phyloP scores from a whole-genome alignment of 106 monocot species.

The Chionographis japonica region DNA sequence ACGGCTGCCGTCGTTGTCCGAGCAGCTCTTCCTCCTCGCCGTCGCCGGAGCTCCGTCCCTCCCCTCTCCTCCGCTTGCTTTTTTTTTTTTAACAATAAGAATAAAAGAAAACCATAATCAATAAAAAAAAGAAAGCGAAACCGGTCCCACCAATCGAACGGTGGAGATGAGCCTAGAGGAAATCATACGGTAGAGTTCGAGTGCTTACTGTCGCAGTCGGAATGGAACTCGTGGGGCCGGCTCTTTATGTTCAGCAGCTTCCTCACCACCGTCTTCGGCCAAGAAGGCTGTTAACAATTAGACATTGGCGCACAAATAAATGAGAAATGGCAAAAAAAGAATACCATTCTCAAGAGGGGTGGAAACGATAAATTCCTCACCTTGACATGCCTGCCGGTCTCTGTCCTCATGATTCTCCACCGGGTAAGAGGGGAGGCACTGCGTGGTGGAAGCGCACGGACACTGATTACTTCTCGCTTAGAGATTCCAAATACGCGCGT shows the following conservation, averaged over 20 bases:
- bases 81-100: background rate
- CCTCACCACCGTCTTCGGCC: slow-evolving; percentile 60
- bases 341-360: background rate
- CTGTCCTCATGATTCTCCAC: background rate
- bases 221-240: slow-evolving; percentile 24
- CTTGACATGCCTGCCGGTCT: background rate
- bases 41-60: slow-evolving; percentile 1
- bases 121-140: background rate
- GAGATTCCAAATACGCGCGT: too few species aligned
- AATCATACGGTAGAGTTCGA: background rate
- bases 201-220: slow-evolving; percentile 34
- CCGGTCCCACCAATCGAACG: background rate
- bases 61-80: background rate
- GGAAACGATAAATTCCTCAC: background rate
- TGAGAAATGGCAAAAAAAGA: too few species aligned
- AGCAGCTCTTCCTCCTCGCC: slow-evolving; percentile 62
- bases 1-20: slow-evolving; percentile 40
- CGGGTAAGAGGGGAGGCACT: too few species aligned
- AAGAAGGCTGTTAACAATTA: slow-evolving; percentile 16
- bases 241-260: slow-evolving; percentile 60
- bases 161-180: background rate
- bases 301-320: too few species aligned
- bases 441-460: too few species aligned
- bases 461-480: too few species aligned
- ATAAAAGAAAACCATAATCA: background rate